A percentile compares a stretch with the other conserved stretches of the same genome.
These are phyloP conservation scores for Pterothamnion heteromorphum DNA, from an alignment of 31 red algal genomes.

Conservation along the genomic window DNA sequence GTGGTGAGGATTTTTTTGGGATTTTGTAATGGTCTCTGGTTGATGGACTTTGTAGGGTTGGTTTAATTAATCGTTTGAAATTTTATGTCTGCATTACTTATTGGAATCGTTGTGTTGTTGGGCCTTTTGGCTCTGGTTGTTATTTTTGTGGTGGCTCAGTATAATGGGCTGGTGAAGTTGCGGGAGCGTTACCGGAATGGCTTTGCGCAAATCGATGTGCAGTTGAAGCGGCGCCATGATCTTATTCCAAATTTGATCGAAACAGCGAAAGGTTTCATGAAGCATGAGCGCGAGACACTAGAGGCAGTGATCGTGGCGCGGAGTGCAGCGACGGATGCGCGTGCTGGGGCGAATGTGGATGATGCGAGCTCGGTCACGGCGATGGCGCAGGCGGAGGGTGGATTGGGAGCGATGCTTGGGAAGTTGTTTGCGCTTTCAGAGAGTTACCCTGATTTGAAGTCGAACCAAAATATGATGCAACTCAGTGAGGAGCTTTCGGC, in stretches of 20 bases:
- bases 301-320: not conserved
- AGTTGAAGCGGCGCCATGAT: conserved; percentile 5
- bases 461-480: not conserved
- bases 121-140: not conserved
- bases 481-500: not conserved
- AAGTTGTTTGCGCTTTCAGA: not conserved
- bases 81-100: no score
- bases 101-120: not conserved
- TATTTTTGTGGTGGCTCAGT: not conserved
- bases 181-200: not conserved
- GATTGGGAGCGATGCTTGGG: not conserved
- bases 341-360: not conserved
- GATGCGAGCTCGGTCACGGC: not conserved
- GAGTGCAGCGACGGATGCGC: not conserved
- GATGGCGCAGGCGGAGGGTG: not conserved
- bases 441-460: not conserved
- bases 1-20: no score
- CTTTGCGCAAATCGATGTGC: conserved; percentile 10
- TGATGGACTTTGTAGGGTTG: no score
- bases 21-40: no score
- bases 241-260: not conserved
- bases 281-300: not conserved
- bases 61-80: no score
- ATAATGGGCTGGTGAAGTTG: not conserved
- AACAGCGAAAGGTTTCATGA: not conserved